Conservation (phyloP, 1,284 basidiomycete species). For the Psilocybe mexicana region DNA sequence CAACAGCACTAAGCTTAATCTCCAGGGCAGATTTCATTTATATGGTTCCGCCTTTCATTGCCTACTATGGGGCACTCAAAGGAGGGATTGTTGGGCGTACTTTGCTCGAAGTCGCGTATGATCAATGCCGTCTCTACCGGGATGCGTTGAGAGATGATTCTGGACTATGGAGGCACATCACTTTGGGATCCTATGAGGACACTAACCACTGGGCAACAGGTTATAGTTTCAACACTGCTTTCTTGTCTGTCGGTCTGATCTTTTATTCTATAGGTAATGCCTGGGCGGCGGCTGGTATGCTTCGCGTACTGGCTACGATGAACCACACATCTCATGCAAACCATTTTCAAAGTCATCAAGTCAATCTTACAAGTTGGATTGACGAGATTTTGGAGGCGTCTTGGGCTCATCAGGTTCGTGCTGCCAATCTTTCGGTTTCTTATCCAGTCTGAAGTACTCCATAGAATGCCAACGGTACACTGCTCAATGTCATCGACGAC, state of each 20-base stretch:
- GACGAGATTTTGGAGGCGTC: conserved; percentile 53
- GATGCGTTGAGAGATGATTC: conserved; percentile 42
- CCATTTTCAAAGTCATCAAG: conserved; percentile 43
- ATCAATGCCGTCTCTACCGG: conserved; percentile 69
- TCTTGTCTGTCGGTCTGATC: not conserved
- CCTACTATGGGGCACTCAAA: conserved; percentile 63
- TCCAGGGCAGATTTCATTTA: conserved; percentile 61
- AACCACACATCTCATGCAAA: conserved; percentile 43
- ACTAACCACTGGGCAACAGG: conserved; percentile 56
- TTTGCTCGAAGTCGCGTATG: conserved; percentile 61
- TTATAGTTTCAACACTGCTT: not conserved
- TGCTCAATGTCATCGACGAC: conserved; percentile 56
- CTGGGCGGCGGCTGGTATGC: conserved; percentile 70
- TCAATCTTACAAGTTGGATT: conserved; percentile 57
- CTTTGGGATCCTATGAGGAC: conserved; percentile 46
- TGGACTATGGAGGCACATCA: conserved; percentile 57
- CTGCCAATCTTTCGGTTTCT: conserved; percentile 1
- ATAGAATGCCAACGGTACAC: conserved; percentile 44
- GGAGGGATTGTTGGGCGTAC: conserved; percentile 40
- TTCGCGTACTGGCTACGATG: conserved; percentile 60
- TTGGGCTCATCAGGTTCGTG: conserved; percentile 48
- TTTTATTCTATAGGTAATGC: conserved; percentile 48
- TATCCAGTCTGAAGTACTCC: conserved; percentile 2
- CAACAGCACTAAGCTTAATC: not conserved
- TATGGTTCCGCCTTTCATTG: conserved; percentile 81